Evolutionary conservation across 2,329 filamentous ascomycete species (phyloP), one percentile per base, ranked within the genome.

Genomic region (Nannizziopsis arthrosporioides): DNA sequence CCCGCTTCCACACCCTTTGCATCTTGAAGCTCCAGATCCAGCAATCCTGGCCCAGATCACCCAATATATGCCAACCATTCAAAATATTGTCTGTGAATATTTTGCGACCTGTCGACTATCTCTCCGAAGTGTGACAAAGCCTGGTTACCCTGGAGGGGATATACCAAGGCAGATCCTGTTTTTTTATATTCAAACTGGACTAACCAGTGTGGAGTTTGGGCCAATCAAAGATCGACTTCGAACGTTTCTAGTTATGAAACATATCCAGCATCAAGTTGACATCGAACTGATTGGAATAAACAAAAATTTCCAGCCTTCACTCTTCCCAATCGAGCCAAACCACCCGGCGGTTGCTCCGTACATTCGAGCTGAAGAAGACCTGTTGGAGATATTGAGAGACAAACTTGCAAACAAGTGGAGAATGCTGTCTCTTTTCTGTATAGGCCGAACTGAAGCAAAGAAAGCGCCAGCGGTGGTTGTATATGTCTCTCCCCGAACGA

Each of bases 401-500:
- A 27, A 18, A 2, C 19, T 52, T 17, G 14, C 19, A 19, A 14
- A 27, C 11, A 12, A n/a, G 6, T 52, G 50, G 50, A 36, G 42
- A 14, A 3, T 49, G 7, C 4, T 52, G 8, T 40, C 46, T 19
- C 38, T 48, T 9, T 49, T 52, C 37, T 12, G 17, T 5, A 14
- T 50, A n/a, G 50, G 50, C 12, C 31, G 14, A n/a, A 30, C 18
- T 3, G 30, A 47, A 39, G 35, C 40, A 5, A 32, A 36, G 7
- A 18, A 30, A 2, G 10, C 37, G 2, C 41, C 50, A 10, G 45
- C 47, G 2, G 19, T 55, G 4, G 53, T 52, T 11, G 41, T 55
- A 10, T 36, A 40, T 7, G 53, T 55, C 4, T 22, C 40, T 27
- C 38, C 44, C 9, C 32, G 17, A 11, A 47, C 40, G 2, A 9